Conservation (phyloP, 169 alveolate species). For the Cryptosporidium muris region DNA sequence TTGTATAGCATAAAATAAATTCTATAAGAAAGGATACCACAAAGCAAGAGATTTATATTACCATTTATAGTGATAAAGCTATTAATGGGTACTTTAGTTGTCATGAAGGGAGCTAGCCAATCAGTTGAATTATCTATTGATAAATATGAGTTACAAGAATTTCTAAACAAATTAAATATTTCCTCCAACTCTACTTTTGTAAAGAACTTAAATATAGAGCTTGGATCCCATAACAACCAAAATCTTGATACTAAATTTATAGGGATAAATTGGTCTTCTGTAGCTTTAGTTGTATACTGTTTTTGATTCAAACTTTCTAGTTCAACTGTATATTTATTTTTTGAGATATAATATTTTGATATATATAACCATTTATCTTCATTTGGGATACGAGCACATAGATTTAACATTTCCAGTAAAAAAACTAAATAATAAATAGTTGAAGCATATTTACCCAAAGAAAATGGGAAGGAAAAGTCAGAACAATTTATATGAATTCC, state of each 20-base stretch:
- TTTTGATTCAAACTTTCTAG: neutral
- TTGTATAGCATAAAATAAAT: conserved; percentile 23
- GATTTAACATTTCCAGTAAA: conserved; percentile 34
- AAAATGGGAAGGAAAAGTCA: too few species aligned
- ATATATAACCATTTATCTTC: conserved; percentile 21
- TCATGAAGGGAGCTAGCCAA: neutral
- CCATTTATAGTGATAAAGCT: conserved; percentile 32
- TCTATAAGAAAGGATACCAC: conserved; percentile 29
- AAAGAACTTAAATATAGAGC: neutral
- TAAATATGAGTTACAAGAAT: neutral
- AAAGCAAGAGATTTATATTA: conserved; percentile 13
- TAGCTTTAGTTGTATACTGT: neutral
- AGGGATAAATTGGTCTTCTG: conserved; percentile 9
- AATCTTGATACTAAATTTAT: conserved; percentile 47
- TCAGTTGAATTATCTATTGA: neutral
- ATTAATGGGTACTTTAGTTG: neutral
- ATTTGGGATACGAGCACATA: conserved; percentile 29
- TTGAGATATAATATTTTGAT: neutral
- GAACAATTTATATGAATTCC: neutral
- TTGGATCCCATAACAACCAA: conserved; percentile 46
- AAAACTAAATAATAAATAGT: conserved; percentile 27
- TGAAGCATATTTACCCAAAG: neutral
- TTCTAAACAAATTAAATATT: neutral
- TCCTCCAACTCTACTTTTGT: conserved; percentile 1
- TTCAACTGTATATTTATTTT: neutral